Evolutionary conservation across 129 eudicot genomes (phyloP).

Genomic region (Lonicera japonica): DNA sequence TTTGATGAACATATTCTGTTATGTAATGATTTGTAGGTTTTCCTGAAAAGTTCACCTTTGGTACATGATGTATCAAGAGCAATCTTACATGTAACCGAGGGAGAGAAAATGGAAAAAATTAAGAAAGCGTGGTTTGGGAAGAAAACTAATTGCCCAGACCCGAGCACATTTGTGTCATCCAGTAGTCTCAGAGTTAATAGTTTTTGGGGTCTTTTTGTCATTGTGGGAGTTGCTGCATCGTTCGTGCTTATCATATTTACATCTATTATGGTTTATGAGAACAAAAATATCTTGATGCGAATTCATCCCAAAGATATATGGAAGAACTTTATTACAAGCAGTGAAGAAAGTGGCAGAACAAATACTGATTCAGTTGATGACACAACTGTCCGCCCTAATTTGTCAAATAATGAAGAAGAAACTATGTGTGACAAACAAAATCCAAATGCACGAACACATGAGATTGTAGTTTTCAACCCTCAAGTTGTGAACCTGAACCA

Average conservation of each 20-base stretch:
- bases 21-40: slow-evolving; percentile 18
- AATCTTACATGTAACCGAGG: slow-evolving; percentile 26
- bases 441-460: too few species aligned
- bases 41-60: slow-evolving; percentile 32
- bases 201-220: slow-evolving; percentile 24
- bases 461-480: too few species aligned
- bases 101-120: slow-evolving; percentile 19
- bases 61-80: slow-evolving; percentile 32
- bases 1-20: too few species aligned
- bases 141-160: slow-evolving; percentile 3
- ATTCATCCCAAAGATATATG: neutral
- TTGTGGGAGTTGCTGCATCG: slow-evolving; percentile 13
- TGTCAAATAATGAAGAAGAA: too few species aligned
- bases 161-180: slow-evolving; percentile 4
- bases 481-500: too few species aligned
- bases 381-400: too few species aligned
- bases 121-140: slow-evolving; percentile 28
- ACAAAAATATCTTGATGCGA: neutral
- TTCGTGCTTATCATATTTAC: slow-evolving; percentile 9
- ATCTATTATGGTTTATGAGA: neutral
- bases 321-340: neutral
- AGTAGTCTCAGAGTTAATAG: slow-evolving; percentile 19
- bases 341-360: neutral
- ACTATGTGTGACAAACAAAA: too few species aligned
- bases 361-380: too few species aligned